These are phyloP conservation scores for Aspergillus caelatus DNA, from an alignment of 2,329 filamentous ascomycete genomes.

Conservation along the genomic window DNA sequence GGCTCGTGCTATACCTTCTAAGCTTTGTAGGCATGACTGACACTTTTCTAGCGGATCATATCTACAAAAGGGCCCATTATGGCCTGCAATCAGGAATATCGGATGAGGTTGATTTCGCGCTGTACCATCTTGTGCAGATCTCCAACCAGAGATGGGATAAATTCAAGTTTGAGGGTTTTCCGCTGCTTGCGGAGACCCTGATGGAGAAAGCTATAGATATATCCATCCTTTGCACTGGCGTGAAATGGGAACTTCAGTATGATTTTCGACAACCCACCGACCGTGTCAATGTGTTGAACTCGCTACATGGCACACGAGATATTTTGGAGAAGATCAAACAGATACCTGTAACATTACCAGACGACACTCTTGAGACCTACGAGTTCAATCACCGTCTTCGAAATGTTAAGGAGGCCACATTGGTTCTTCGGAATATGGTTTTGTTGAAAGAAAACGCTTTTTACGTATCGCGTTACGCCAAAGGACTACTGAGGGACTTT, in stretches of 20 bases:
- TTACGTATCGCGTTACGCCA: conserved; percentile 73
- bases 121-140: conserved; percentile 93
- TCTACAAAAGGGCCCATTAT: conserved; percentile 85
- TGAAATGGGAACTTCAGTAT: conserved; percentile 80
- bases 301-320: conserved; percentile 67
- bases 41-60: conserved; percentile 55
- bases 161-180: conserved; percentile 91
- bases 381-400: conserved; percentile 71
- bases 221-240: conserved; percentile 76
- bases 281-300: conserved; percentile 63
- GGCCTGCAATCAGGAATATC: conserved; percentile 78
- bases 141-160: conserved; percentile 94
- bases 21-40: conserved; percentile 13
- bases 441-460: conserved; percentile 85
- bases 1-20: neutral
- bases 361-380: conserved; percentile 70
- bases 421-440: conserved; percentile 96
- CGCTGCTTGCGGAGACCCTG: conserved; percentile 82
- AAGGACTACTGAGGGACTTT: conserved; percentile 71
- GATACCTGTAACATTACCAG: conserved; percentile 61
- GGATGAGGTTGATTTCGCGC: conserved; percentile 85
- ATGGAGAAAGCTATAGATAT: conserved; percentile 82
- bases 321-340: conserved; percentile 71
- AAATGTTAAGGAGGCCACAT: conserved; percentile 79
- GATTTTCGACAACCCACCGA: conserved; percentile 56